Base-by-base conservation (phyloP, 495 filamentous ascomycete species). In the Chaetomium fimeti region DNA sequence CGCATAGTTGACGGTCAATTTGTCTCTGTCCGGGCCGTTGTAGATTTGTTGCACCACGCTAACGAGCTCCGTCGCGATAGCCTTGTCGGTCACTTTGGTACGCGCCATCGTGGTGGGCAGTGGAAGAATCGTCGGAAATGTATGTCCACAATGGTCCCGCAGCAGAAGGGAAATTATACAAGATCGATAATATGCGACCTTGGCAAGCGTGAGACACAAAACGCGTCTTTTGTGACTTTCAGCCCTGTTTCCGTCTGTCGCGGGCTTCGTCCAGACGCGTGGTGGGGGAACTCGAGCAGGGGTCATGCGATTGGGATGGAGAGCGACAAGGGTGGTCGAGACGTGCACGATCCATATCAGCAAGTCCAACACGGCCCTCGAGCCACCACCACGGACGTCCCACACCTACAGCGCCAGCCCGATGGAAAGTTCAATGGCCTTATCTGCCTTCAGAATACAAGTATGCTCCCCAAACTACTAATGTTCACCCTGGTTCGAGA, bases 1-100 rank as follows among this genome's bases (percentile, higher is more conserved):
- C 49, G 91, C 85, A 49, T 82, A 79, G 63, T 91, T 93, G 69
- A 96, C 84, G 0, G 92, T 92, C 40, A 96, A 78, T n/a, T 85
- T 72, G 40, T 89, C 84, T 56, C 80, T 74, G 11, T 88, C 81
- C 13, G 84, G 83, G 2, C 78, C 67, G 57, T 82, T 76, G 74
- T 85, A 89, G 20, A 88, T 75, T 7, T 75, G 70, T 28, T 77
- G 78, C 42, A 92, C 87, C 3, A 81, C 81, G 51, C 85, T 75
- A 58, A 84, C 85, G 52, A 96, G 79, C 25, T 78, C 81, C 15
- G 56, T 48, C 15, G 28, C 57, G 48, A 68, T 65, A 6, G 47
- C 38, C 25, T 55, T 61, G 36, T 62, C 59, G 16, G 58, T 40
- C 5, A 27, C 32, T 13, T 66, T 59, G 18, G 24, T 8, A 6